phyloP scores from a whole-genome alignment of 768 basidiomycete species.

The Amyloporia xantha region DNA sequence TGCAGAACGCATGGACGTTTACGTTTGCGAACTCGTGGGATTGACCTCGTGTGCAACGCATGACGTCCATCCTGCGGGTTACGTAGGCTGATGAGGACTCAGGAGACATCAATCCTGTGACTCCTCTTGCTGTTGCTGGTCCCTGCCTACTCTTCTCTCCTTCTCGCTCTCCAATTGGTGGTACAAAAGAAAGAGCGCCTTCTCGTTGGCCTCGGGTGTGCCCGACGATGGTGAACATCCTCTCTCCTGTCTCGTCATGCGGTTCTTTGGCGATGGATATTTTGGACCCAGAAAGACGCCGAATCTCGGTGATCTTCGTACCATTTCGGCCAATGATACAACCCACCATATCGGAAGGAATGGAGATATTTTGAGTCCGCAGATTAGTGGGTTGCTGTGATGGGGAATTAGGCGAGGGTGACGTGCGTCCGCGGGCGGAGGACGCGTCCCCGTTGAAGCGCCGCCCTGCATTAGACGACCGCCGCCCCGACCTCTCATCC shows the following conservation, averaged over 20 bases:
- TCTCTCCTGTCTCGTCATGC: constrained; percentile 98
- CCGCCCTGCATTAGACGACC: constrained; percentile 46
- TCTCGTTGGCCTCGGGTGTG: constrained; percentile 94
- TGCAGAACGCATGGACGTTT: neutral
- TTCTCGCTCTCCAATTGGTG: constrained; percentile 97
- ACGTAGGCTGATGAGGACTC: neutral
- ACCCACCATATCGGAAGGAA: constrained; percentile 98
- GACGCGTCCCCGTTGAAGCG: constrained; percentile 22
- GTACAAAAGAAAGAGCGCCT: constrained; percentile 94
- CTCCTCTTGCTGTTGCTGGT: constrained; percentile 72
- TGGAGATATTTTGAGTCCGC: constrained; percentile 98
- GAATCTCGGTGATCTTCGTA: constrained; percentile 98
- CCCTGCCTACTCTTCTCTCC: constrained; percentile 83
- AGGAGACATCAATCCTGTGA: constrained; percentile 20
- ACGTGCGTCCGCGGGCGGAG: constrained; percentile 33
- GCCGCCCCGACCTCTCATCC: constrained; percentile 65
- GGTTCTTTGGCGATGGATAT: constrained; percentile 98
- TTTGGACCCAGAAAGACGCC: constrained; percentile 93
- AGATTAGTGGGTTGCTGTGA: constrained; percentile 61
- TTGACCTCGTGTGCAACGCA: neutral
- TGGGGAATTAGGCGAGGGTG: constrained; percentile 45
- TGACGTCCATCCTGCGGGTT: neutral
- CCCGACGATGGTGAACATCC: constrained; percentile 99
- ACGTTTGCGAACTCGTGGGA: neutral
- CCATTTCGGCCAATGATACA: constrained; percentile 95